Evolutionary conservation across 768 basidiomycete species (phyloP).

Genomic region (Crassisporium funariophilum): DNA sequence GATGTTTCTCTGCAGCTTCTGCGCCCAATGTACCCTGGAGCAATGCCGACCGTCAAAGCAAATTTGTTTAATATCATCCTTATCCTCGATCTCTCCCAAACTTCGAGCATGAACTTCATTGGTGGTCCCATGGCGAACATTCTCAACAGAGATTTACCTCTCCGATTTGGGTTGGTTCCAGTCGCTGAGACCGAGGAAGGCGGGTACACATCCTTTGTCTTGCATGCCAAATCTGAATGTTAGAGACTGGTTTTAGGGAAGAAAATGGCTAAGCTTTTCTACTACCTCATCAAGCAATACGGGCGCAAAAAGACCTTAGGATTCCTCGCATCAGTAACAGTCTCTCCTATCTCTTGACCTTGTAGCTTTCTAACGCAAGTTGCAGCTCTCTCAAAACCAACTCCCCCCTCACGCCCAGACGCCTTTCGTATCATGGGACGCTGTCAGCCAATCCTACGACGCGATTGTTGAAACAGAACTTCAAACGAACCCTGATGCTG

Average conservation of each 20-base stretch:
- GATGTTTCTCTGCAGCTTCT: constrained; percentile 53
- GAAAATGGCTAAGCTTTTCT: constrained; percentile 74
- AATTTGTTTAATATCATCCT: constrained; percentile 88
- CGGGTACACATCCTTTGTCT: constrained; percentile 22
- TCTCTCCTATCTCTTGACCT: not conserved
- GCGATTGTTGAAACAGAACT: constrained; percentile 33
- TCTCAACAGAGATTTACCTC: constrained; percentile 71
- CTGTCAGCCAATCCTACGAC: constrained; percentile 41
- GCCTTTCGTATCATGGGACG: constrained; percentile 43
- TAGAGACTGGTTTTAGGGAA: constrained; percentile 38
- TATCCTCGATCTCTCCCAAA: constrained; percentile 75
- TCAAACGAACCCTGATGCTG: constrained; percentile 28
- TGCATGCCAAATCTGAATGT: not conserved
- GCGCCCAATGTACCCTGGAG: constrained; percentile 78
- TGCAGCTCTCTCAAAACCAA: constrained; percentile 41
- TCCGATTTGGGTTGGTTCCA: constrained; percentile 88
- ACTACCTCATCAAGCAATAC: constrained; percentile 61
- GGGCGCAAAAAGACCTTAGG: constrained; percentile 65
- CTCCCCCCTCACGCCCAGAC: constrained; percentile 29
- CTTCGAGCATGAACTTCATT: constrained; percentile 61
- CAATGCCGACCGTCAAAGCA: constrained; percentile 68
- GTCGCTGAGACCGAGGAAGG: constrained; percentile 54
- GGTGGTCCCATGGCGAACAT: constrained; percentile 65
- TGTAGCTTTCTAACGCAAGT: constrained; percentile 1
- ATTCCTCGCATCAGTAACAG: constrained; percentile 57